Conservation (phyloP, 768 basidiomycete genomes). For the Boletus barrowsii region DNA sequence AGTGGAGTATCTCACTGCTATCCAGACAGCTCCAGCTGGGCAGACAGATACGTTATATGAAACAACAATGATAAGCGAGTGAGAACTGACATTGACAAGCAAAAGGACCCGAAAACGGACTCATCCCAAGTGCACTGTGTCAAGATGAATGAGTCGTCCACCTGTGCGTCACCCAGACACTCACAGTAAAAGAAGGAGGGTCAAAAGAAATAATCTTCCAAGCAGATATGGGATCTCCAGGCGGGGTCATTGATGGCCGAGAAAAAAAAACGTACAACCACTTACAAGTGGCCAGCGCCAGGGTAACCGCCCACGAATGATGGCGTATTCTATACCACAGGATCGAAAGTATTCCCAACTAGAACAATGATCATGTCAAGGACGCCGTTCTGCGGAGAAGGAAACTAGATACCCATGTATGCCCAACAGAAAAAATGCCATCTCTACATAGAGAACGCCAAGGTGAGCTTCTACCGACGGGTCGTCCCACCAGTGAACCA, state of each 20-base stretch:
- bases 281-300: conserved; percentile 28
- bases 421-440: conserved; percentile 14
- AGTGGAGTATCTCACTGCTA: conserved; percentile 3
- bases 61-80: not conserved
- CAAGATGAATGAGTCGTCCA: not conserved
- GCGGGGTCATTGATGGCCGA: not conserved
- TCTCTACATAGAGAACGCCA: not conserved
- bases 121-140: conserved; percentile 4
- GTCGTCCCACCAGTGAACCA: conserved; percentile 20
- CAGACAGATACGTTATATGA: not conserved
- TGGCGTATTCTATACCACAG: conserved; percentile 17
- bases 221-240: conserved; percentile 23
- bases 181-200: conserved; percentile 16
- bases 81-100: conserved; percentile 21
- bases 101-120: not conserved
- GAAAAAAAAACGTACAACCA: not conserved
- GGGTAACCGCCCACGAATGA: conserved; percentile 18
- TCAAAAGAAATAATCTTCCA: conserved; percentile 19
- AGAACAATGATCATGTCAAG: not conserved
- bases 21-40: not conserved
- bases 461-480: conserved; percentile 4
- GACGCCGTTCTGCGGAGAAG: not conserved
- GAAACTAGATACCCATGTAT: conserved; percentile 13
- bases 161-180: not conserved
- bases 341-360: conserved; percentile 28